Base-by-base conservation (phyloP, 1,284 basidiomycete species). In the Tilletia setariae region DNA sequence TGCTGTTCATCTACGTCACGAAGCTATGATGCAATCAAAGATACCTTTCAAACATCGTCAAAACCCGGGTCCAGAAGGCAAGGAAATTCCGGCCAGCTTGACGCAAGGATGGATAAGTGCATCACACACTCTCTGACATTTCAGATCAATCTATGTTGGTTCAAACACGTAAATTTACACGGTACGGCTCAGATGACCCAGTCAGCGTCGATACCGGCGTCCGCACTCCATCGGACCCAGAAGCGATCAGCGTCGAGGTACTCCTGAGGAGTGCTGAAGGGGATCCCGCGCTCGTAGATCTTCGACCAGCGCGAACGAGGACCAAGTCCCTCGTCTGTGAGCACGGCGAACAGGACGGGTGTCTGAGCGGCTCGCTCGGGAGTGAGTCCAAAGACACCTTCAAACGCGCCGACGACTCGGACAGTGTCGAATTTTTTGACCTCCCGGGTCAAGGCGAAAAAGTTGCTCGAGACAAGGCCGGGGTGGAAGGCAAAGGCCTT, bases 141-240 rank as follows among this genome's bases (percentile, higher is more conserved):
- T n/a, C n/a, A n/a, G n/a, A n/a, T n/a, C n/a, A n/a, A n/a, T n/a
- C 6, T 40, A 40, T 40, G 35, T 11, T 40, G 35, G n/a, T n/a
- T n/a, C n/a, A n/a, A n/a, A n/a, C n/a, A 40, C 35, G 35, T 6
- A 40, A 40, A 40, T 6, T 4, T 4, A 40, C 35, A 40, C 4
- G 11, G 35, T 11, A 40, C 4, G 35, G 35, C 35, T 40, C 35
- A 61, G 56, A 61, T 35, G 15, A 30, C 28, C 56, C 56, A 61
- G 56, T 61, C 56, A 16, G 56, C n/a, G 16, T 25, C 28, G 28
- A 61, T 61, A 4, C 28, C 56, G 16, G 56, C 56, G 35, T 61
- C 56, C 30, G 56, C 56, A 35, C 56, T 32, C 56, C 56, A 61
- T 16, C 56, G 56, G 28, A 30, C 25, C 56, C 56, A 61, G 56